These are phyloP conservation scores for Paramarasmius palmivorus DNA, from an alignment of 1,284 basidiomycete species.

Conservation along the genomic window DNA sequence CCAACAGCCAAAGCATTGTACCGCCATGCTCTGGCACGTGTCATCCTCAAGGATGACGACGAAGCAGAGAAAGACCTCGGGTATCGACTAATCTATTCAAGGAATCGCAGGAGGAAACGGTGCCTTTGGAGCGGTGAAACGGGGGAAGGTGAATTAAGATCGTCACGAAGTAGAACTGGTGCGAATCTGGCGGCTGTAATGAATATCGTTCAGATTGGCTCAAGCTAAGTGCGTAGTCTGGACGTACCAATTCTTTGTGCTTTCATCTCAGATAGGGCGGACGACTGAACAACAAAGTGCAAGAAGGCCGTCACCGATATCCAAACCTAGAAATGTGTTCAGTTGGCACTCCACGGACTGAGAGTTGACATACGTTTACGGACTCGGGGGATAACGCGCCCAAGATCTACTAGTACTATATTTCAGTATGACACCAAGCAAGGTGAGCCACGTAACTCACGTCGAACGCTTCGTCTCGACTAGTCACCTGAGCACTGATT, in stretches of 20 bases:
- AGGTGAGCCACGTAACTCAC: too few relatives aligned
- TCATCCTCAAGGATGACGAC: conserved; percentile 68
- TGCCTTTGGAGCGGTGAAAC: conserved; percentile 56
- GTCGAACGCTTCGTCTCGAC: conserved; percentile 72
- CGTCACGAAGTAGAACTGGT: conserved; percentile 61
- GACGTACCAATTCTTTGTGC: conserved; percentile 43
- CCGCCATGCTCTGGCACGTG: conserved; percentile 77
- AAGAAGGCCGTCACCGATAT: conserved; percentile 72
- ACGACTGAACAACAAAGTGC: conserved; percentile 57
- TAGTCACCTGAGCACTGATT: conserved; percentile 44
- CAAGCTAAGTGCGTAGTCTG: background rate
- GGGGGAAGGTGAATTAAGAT: conserved; percentile 32
- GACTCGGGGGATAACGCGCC: conserved; percentile 9
- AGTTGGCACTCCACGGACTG: too few relatives aligned
- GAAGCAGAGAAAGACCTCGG: conserved; percentile 75
- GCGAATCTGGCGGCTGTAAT: conserved; percentile 55
- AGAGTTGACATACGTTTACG: conserved; percentile 6
- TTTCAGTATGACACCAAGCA: background rate
- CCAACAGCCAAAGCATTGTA: conserved; percentile 81
- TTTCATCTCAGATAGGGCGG: conserved; percentile 23
- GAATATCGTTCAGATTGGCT: conserved; percentile 1
- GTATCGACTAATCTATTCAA: conserved; percentile 26
- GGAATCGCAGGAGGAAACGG: conserved; percentile 59
- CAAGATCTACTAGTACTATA: conserved; percentile 10
- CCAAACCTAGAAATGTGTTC: conserved; percentile 49